Percentiles rank a stretch among this genome's conserved stretches.
Evolutionary conservation across 2,329 filamentous ascomycete species (phyloP).

Genomic region (Didymella glomerata): DNA sequence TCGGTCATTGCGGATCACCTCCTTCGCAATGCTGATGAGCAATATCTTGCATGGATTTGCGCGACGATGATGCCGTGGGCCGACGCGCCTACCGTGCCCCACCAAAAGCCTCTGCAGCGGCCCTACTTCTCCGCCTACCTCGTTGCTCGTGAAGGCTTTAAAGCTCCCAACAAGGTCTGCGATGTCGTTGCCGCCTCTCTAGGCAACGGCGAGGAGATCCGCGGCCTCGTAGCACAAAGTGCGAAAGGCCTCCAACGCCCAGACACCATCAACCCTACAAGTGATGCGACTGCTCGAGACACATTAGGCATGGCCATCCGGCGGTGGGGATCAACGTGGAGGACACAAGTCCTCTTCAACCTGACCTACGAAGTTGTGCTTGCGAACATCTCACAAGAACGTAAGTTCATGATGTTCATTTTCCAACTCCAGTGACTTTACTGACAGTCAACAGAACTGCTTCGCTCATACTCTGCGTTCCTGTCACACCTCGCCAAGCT

Average conservation of each 20-base stretch:
- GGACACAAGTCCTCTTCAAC: slow-evolving; percentile 72
- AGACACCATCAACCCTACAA: slow-evolving; percentile 55
- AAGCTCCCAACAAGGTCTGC: slow-evolving; percentile 77
- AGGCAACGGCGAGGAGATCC: slow-evolving; percentile 70
- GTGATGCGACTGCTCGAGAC: slow-evolving; percentile 63
- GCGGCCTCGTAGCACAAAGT: slow-evolving; percentile 63
- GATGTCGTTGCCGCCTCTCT: slow-evolving; percentile 72
- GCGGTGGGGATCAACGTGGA: slow-evolving; percentile 76
- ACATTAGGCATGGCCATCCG: slow-evolving; percentile 77
- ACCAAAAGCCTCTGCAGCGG: slow-evolving; percentile 55
- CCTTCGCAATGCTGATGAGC: slow-evolving; percentile 68
- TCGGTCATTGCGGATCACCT: slow-evolving; percentile 58
- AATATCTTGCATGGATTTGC: slow-evolving; percentile 80
- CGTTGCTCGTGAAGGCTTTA: slow-evolving; percentile 79
- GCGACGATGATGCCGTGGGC: slow-evolving; percentile 79
- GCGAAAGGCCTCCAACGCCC: slow-evolving; percentile 59
- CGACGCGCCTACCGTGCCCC: slow-evolving; percentile 58
- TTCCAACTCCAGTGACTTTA: not conserved
- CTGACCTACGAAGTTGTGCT: slow-evolving; percentile 69
- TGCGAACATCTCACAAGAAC: slow-evolving; percentile 49
- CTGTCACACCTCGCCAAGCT: slow-evolving; percentile 61
- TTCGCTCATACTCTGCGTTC: slow-evolving; percentile 63
- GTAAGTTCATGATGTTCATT: slow-evolving; percentile 47
- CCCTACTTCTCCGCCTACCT: slow-evolving; percentile 61
- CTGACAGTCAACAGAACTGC: slow-evolving; percentile 51